Evolutionary conservation across 306 rosid species (phyloP), one percentile per base, ranked within the genome.

Genomic region (Dalbergia oliveri): DNA sequence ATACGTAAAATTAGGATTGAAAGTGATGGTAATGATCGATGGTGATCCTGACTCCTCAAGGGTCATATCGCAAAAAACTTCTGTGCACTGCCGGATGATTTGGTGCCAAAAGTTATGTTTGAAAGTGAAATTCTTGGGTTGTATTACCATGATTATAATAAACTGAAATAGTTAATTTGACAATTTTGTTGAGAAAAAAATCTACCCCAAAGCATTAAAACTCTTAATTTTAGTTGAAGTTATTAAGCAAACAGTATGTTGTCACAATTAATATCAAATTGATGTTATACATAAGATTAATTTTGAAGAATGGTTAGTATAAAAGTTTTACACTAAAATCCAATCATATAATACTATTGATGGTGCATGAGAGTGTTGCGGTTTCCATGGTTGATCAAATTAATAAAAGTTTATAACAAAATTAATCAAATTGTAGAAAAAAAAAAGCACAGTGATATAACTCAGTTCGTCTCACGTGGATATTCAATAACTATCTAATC

Each of bases 31-130:
- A 66, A 73, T 73, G 75, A 79, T 65, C 66, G 54, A 33, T 15
- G 37, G 84, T 81, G 80, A 80, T 81, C 80, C 80, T 33, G 14
- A 15, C 18, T 54, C 74, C 8, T 66, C 62, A 57, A 44, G 43
- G 21, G 80, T 73, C 79, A 66, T 41, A 34, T 81, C 70, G 11
- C 80, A 58, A 14, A 57, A 44, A 76, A 81, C 76, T 81, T 81
- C 45, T 33, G 79, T 43, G 71, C 76, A 57, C 23, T 81, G 80
- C 80, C 47, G 71, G 80, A 3, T 66, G 75, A 73, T 73, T 73
- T 73, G 80, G 84, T 66, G 69, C 63, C 50, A 56, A 81, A 73
- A 73, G 34, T 72, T 65, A 73, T 73, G 35, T 39, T 56, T 64
- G 79, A 80, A 64, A 64, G 50, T 63, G 60, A 80, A 72, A 51